Evolutionary conservation across 495 filamentous ascomycete species (phyloP).

Genomic region (Bryoglossum gracile): DNA sequence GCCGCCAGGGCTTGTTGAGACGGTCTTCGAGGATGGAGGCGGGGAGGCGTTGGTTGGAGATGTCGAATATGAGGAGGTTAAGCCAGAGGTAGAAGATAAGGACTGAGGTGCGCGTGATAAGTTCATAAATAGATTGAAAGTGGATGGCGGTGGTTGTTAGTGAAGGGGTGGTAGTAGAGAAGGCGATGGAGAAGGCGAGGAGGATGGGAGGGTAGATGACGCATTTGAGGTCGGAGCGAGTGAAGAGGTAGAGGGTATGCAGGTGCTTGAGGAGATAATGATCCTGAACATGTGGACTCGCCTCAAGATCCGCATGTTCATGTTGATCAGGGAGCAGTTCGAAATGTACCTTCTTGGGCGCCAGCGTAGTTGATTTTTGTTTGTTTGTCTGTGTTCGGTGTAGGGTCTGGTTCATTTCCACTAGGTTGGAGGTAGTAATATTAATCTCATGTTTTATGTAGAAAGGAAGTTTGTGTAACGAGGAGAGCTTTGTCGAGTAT

Average conservation of each 20-base stretch:
- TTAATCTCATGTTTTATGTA: no score
- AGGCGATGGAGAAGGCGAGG: conserved; percentile 30
- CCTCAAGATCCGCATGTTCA: neutral
- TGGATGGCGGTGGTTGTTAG: conserved; percentile 8
- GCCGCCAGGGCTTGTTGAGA: conserved; percentile 55
- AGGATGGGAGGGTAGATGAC: conserved; percentile 28
- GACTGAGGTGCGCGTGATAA: no score
- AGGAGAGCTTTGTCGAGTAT: no score
- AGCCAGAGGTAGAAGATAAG: conserved; percentile 27
- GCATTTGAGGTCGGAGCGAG: conserved; percentile 34
- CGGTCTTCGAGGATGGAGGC: conserved; percentile 42
- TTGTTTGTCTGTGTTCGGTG: no score
- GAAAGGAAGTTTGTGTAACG: no score
- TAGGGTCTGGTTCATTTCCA: no score
- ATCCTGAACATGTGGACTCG: neutral
- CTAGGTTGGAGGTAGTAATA: no score
- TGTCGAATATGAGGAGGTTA: conserved; percentile 35
- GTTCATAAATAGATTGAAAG: no score
- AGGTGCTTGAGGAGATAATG: neutral
- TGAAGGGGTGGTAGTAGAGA: conserved; percentile 16
- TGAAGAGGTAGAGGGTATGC: conserved; percentile 30
- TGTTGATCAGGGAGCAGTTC: neutral
- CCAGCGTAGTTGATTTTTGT: neutral
- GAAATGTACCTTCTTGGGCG: neutral
- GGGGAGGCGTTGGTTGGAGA: conserved; percentile 44